Percentiles rank a stretch among this genome's conserved stretches.
phyloP scores from a whole-genome alignment of 805 yeast genomes.

The Candida caryicola region DNA sequence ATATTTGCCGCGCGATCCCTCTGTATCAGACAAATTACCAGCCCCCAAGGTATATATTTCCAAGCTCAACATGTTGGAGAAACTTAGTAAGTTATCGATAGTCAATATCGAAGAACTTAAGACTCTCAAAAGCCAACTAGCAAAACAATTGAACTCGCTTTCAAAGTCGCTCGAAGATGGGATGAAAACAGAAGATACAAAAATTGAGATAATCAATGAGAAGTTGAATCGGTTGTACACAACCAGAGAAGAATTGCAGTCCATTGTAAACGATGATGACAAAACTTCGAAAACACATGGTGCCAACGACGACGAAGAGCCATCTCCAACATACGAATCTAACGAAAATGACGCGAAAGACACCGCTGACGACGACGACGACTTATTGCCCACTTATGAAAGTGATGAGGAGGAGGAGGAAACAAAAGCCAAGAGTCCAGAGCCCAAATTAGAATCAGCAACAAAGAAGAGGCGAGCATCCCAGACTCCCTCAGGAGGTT shows the following conservation, averaged over 20 bases:
- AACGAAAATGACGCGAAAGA: conserved; percentile 10
- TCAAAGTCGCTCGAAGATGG: conserved; percentile 23
- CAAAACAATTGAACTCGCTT: conserved; percentile 25
- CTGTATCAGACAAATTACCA: conserved; percentile 36
- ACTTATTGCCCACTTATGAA: conserved; percentile 12
- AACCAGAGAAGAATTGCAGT: conserved; percentile 32
- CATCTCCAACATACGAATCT: conserved; percentile 27
- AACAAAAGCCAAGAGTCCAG: conserved; percentile 2
- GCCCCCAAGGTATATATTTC: conserved; percentile 36
- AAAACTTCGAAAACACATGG: neutral
- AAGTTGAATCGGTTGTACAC: conserved; percentile 25
- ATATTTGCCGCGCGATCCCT: conserved; percentile 35
- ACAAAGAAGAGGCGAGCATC: conserved; percentile 19
- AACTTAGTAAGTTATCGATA: conserved; percentile 31
- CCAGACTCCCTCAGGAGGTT: conserved; percentile 20
- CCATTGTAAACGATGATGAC: conserved; percentile 21
- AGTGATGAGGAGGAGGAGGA: conserved; percentile 17
- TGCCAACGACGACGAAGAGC: conserved; percentile 21
- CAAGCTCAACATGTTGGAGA: conserved; percentile 38
- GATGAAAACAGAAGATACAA: conserved; percentile 31
- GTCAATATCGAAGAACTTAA: conserved; percentile 32
- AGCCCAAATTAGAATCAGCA: conserved; percentile 7
- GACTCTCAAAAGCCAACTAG: conserved; percentile 24
- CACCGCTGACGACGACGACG: conserved; percentile 18
- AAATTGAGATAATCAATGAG: conserved; percentile 26